Conservation (phyloP, 2,329 filamentous ascomycete genomes). For the Verticillium albo-atrum region DNA sequence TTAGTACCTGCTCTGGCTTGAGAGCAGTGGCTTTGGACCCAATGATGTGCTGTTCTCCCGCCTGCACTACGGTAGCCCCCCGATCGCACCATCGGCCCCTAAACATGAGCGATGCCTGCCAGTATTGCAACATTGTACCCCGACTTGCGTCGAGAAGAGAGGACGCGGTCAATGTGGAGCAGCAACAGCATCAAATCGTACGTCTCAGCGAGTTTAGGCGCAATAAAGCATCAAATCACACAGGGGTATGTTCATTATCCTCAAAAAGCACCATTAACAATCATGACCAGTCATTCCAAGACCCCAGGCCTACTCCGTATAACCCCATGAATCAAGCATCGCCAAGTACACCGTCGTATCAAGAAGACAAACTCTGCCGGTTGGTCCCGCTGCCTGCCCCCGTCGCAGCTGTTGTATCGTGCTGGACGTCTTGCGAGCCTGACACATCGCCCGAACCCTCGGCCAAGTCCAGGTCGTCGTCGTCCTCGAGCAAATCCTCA, state of each 20-base stretch:
- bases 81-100: neutral
- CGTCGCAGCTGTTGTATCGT: constrained; percentile 10
- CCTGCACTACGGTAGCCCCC: neutral
- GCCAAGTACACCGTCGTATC: neutral
- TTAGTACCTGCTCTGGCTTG: neutral
- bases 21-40: neutral
- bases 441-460: neutral
- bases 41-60: neutral
- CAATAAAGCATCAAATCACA: neutral
- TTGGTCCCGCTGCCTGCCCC: constrained; percentile 8
- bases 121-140: too few species aligned
- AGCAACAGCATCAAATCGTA: neutral
- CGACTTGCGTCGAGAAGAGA: too few species aligned
- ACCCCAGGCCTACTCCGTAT: neutral
- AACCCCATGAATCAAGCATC: neutral
- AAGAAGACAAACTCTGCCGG: constrained; percentile 11
- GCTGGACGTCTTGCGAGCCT: constrained; percentile 8
- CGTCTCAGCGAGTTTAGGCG: too few species aligned
- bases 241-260: neutral
- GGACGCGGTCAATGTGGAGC: too few species aligned
- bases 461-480: neutral
- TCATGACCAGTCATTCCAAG: neutral
- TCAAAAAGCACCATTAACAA: neutral
- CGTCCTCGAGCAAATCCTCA: constrained; percentile 8
- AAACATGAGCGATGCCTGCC: too few species aligned